Evolutionary conservation across 176 grass and related monocot species (phyloP).

Genomic region (Aegilops umbellulata): DNA sequence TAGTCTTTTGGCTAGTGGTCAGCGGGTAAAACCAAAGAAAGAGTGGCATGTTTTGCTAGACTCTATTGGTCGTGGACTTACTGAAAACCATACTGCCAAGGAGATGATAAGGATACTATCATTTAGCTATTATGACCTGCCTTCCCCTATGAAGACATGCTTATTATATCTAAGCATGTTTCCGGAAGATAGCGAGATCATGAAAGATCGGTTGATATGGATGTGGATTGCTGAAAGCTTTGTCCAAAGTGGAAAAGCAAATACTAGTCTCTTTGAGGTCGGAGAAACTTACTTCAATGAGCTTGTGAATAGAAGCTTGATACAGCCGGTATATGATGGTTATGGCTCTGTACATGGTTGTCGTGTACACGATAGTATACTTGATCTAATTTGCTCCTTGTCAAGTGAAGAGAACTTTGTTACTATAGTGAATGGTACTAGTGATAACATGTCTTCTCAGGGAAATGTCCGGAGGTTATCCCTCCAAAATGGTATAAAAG

Average conservation of each 20-base stretch:
- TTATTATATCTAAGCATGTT: background rate
- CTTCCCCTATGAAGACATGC: background rate
- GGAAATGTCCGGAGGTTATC: background rate
- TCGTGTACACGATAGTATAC: background rate
- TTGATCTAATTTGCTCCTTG: background rate
- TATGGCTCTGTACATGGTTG: accelerated
- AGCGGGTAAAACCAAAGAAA: accelerated
- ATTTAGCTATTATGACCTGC: background rate
- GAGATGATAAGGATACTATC: background rate
- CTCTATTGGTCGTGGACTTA: background rate
- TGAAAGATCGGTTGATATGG: background rate
- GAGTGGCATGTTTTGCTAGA: background rate
- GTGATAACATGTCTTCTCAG: background rate
- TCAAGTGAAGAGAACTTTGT: conserved; percentile 9
- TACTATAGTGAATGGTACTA: background rate
- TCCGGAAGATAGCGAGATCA: background rate
- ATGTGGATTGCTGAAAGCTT: conserved; percentile 12
- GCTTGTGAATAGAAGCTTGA: conserved; percentile 5
- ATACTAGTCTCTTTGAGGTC: background rate
- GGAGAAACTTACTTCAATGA: background rate
- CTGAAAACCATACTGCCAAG: accelerated
- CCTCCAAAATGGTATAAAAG: background rate
- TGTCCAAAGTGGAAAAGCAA: background rate
- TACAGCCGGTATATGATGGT: background rate
- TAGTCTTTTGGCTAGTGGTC: background rate